phyloP scores from a whole-genome alignment of 495 filamentous ascomycete genomes.

The Hypoxylon trugodes region DNA sequence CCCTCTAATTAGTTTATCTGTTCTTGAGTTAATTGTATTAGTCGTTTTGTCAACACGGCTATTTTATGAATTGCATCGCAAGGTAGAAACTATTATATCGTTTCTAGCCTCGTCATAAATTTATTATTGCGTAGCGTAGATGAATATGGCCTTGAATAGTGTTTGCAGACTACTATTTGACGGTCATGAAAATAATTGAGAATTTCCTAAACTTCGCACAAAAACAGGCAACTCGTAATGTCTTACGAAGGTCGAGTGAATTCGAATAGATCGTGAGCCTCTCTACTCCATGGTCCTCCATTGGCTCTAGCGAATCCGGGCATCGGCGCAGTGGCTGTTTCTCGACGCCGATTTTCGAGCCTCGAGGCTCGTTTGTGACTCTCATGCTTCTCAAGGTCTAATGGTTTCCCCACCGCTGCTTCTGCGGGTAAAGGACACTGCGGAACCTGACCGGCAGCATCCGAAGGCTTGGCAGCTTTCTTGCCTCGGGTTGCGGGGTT shows the following conservation, averaged over 20 bases:
- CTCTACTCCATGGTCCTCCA: slow-evolving; percentile 61
- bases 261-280: slow-evolving; percentile 60
- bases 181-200: no score
- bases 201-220: neutral
- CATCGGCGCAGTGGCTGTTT: slow-evolving; percentile 16
- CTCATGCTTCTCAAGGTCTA: slow-evolving; percentile 7
- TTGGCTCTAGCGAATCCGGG: slow-evolving; percentile 52
- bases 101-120: neutral
- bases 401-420: slow-evolving; percentile 2
- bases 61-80: neutral
- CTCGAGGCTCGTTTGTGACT: slow-evolving; percentile 13
- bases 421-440: slow-evolving; percentile 48
- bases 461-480: slow-evolving; percentile 58
- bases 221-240: neutral
- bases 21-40: neutral
- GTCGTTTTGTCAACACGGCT: neutral
- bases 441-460: slow-evolving; percentile 56
- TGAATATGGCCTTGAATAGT: neutral
- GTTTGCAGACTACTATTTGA: slow-evolving; percentile 3
- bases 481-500: slow-evolving; percentile 61
- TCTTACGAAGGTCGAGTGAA: slow-evolving; percentile 47
- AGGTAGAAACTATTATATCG: slow-evolving; percentile 1
- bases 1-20: neutral
- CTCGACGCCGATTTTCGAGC: slow-evolving; percentile 37
- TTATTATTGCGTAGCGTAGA: neutral